phyloP scores from a whole-genome alignment of 495 filamentous ascomycete genomes.

The Coniosporium apollinis region DNA sequence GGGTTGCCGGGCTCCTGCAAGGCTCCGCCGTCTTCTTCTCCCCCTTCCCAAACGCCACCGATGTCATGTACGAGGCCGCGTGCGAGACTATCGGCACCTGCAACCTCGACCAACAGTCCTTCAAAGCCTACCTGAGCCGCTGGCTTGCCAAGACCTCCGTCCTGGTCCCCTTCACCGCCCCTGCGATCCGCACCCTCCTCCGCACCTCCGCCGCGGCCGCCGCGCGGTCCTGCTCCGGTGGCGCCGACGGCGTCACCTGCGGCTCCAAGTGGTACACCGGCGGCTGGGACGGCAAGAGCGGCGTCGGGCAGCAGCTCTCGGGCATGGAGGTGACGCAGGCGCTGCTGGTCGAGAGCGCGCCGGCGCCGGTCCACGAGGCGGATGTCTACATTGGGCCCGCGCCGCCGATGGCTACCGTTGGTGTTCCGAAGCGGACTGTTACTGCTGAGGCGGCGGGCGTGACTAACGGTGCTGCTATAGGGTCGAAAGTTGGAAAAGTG shows the following conservation, averaged over 20 bases:
- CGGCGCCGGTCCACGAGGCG: too few species aligned
- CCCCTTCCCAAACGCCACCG: conserved; percentile 19
- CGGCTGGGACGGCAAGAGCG: conserved; percentile 22
- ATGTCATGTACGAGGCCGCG: conserved; percentile 27
- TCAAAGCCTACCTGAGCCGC: conserved; percentile 31
- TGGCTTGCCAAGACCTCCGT: conserved; percentile 26
- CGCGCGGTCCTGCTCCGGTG: conserved; percentile 23
- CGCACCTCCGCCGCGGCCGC: conserved; percentile 23
- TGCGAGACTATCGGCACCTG: conserved; percentile 25
- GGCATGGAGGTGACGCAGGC: conserved; percentile 54
- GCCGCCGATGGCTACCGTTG: too few species aligned
- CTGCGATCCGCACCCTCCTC: conserved; percentile 17
- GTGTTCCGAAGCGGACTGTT: too few species aligned
- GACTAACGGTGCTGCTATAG: too few species aligned
- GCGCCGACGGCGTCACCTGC: conserved; percentile 14
- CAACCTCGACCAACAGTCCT: conserved; percentile 26
- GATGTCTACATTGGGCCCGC: too few species aligned
- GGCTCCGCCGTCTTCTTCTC: conserved; percentile 19
- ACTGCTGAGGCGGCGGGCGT: too few species aligned
- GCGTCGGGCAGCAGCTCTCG: conserved; percentile 51
- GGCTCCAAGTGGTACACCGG: conserved; percentile 24
- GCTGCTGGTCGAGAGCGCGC: too few species aligned
- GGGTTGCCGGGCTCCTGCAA: conserved; percentile 18
- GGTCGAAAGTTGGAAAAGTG: too few species aligned
- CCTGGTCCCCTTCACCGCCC: conserved; percentile 23